phyloP scores from a whole-genome alignment of 2,329 filamentous ascomycete genomes.

The Phialophora macrospora region DNA sequence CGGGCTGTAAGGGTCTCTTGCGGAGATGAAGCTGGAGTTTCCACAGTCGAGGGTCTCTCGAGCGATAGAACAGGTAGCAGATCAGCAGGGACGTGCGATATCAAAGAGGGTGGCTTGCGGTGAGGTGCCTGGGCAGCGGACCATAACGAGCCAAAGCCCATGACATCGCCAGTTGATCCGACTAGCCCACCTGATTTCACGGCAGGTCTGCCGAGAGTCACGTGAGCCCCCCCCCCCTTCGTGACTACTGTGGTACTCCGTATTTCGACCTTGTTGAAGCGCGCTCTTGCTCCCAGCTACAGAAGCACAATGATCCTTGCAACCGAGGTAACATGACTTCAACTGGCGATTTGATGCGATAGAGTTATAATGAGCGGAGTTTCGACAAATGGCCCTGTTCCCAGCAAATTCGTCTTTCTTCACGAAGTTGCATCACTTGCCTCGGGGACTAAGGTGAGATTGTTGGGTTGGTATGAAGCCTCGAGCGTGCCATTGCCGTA shows the following conservation, averaged over 20 bases:
- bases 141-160: slow-evolving; percentile 15
- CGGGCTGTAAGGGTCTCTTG: neutral
- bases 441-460: slow-evolving; percentile 80
- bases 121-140: slow-evolving; percentile 7
- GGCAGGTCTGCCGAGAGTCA: slow-evolving; percentile 25
- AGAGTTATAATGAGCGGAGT: slow-evolving; percentile 22
- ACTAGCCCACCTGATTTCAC: neutral
- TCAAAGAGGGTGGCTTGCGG: slow-evolving; percentile 8
- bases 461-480: slow-evolving; percentile 81
- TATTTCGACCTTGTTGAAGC: neutral
- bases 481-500: slow-evolving; percentile 16
- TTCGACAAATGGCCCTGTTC: slow-evolving; percentile 43
- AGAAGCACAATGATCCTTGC: neutral
- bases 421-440: slow-evolving; percentile 60
- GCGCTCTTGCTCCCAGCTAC: neutral
- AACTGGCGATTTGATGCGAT: neutral
- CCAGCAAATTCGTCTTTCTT: slow-evolving; percentile 69
- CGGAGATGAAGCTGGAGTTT: neutral
- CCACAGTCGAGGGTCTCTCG: neutral
- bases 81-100: slow-evolving; percentile 9
- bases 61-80: slow-evolving; percentile 4
- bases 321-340: neutral
- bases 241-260: too few relatives aligned
- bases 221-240: too few relatives aligned
- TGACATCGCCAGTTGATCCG: slow-evolving; percentile 13